phyloP scores from a whole-genome alignment of 1,284 basidiomycete genomes.

The Kalmanozyma brasiliensis region DNA sequence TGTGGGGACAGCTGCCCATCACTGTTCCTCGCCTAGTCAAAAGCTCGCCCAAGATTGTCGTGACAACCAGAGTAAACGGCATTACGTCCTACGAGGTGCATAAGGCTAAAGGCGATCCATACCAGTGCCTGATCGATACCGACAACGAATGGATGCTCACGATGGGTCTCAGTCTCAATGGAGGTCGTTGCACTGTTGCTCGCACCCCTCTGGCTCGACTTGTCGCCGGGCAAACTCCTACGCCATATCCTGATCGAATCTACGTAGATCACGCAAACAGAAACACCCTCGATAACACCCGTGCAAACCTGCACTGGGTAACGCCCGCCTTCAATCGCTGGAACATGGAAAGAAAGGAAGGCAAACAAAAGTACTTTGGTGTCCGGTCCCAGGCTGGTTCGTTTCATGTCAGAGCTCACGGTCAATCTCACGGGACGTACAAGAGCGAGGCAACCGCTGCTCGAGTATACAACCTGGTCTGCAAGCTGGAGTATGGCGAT shows the following conservation, averaged over 20 bases:
- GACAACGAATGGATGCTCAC: not conserved
- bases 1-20: too few species aligned
- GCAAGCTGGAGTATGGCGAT: not conserved
- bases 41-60: too few species aligned
- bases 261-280: not conserved
- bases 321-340: not conserved
- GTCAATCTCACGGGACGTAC: not conserved
- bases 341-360: not conserved
- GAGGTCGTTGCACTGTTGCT: too few species aligned
- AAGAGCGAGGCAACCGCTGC: not conserved
- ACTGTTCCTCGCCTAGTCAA: too few species aligned
- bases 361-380: not conserved
- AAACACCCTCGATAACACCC: not conserved
- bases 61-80: too few species aligned
- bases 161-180: too few species aligned
- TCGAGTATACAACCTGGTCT: not conserved
- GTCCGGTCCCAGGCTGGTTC: not conserved
- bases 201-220: too few species aligned
- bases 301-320: not conserved
- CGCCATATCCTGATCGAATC: not conserved
- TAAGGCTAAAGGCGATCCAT: not conserved
- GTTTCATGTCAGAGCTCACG: not conserved
- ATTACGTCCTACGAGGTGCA: not conserved
- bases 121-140: not conserved
- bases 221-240: not conserved